Evolutionary conservation across 2,329 filamentous ascomycete genomes (phyloP), one percentile per base, ranked within the genome.

Genomic region (Colletotrichum coccodes): DNA sequence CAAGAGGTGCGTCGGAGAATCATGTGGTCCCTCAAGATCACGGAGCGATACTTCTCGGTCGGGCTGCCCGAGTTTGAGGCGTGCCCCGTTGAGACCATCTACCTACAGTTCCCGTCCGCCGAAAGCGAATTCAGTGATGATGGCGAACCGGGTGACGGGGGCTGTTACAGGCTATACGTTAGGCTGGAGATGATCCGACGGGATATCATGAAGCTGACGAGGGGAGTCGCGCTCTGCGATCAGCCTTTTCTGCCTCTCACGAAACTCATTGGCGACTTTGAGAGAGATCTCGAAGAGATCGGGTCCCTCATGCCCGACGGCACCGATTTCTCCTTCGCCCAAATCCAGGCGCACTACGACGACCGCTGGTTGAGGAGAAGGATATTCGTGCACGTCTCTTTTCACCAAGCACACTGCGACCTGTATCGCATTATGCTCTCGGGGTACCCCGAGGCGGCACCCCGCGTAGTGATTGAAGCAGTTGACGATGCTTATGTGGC

Each of bases 331-430:
- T 60, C 71, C 16, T 47, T 64, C 11, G 44, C 44, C 23, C 64
- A 68, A 44, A 64, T 47, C 4, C 65, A 46, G 34, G 70, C 18
- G 14, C 64, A 42, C 44, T 60, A 71, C 21, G 44, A 64, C 6
- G 68, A 59, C 32, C 71, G 68, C 1, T 75, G 73, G 73, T 70
- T 73, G 8, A 61, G 73, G 6, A 40, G 72, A 2, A 71, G 70
- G 34, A 68, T 80, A n/a, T 75, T 79, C 72, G 64, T 79, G 8
- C 76, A 78, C 65, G 71, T 77, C 21, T 80, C 78, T 1, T 84
- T 78, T 73, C 81, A 83, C 21, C 81, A 84, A 53, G 80, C 78
- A 12, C 78, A 83, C 60, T 83, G 81, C 70, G 82, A 84, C 54
- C 68, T 84, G 5, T 83, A 84, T 61, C 80, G 82, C 3, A 77